Conservation (phyloP, 2,329 filamentous ascomycete genomes). For the Diplodia seriata region DNA sequence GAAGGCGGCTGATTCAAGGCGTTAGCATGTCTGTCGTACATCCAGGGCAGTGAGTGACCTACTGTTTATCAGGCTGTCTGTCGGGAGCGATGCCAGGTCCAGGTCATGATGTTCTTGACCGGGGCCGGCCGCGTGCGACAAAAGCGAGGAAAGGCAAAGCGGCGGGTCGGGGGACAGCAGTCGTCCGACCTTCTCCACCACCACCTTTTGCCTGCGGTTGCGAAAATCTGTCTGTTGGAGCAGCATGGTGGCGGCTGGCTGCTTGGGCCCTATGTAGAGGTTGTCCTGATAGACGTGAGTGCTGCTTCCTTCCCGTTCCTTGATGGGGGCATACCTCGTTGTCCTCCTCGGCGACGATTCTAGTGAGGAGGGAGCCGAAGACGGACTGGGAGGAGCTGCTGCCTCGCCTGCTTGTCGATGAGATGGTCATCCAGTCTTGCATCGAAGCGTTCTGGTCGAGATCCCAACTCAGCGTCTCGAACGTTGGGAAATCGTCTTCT, state of each 20-base stretch:
- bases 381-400: not conserved
- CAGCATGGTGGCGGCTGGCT: not conserved
- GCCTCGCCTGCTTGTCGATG: not conserved
- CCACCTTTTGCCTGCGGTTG: not conserved
- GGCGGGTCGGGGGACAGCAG: not conserved
- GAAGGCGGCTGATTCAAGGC: not conserved
- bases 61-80: not conserved
- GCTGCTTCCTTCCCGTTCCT: not conserved
- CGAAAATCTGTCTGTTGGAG: not conserved
- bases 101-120: not conserved
- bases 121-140: not conserved
- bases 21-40: not conserved
- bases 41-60: not conserved
- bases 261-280: not conserved
- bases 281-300: not conserved
- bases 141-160: not conserved
- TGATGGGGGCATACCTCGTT: not conserved
- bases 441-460: not conserved
- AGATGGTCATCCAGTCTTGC: not conserved
- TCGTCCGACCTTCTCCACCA: not conserved
- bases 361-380: not conserved
- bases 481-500: not conserved
- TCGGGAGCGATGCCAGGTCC: not conserved
- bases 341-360: not conserved
- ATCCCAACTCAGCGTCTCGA: not conserved